These are phyloP conservation scores for Ormosia semicastrata DNA, from an alignment of 306 rosid species.

Conservation along the genomic window DNA sequence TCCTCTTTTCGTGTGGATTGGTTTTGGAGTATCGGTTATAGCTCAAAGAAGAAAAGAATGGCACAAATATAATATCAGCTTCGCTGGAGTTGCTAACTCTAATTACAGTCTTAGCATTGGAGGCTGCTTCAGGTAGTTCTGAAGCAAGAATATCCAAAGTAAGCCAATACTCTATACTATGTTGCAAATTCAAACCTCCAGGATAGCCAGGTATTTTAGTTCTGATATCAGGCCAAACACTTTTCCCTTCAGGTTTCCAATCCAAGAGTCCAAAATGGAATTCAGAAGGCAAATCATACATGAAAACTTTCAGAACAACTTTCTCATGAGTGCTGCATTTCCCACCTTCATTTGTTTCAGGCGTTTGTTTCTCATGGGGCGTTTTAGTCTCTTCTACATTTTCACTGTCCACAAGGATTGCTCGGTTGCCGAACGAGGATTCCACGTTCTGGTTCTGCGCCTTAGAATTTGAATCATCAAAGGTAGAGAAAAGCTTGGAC, in stretches of 20 bases:
- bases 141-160: constrained; percentile 78
- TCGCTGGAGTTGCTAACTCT: constrained; percentile 69
- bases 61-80: constrained; percentile 72
- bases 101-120: constrained; percentile 33
- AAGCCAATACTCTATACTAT: constrained; percentile 87
- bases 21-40: constrained; percentile 55
- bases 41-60: constrained; percentile 76
- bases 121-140: constrained; percentile 39
- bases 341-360: neutral
- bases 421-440: constrained; percentile 37
- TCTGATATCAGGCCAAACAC: constrained; percentile 71
- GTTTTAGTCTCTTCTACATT: neutral
- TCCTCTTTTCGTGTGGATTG: constrained; percentile 40
- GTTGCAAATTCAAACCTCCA: constrained; percentile 77
- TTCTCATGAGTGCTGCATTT: constrained; percentile 24
- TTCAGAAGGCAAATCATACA: constrained; percentile 68
- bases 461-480: constrained; percentile 6
- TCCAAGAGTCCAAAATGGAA: constrained; percentile 74
- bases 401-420: constrained; percentile 42
- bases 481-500: constrained; percentile 31
- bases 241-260: constrained; percentile 47
- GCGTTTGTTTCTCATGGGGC: neutral
- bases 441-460: constrained; percentile 23
- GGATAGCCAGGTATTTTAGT: constrained; percentile 54
- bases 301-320: constrained; percentile 51